Evolutionary conservation across 306 rosid genomes (phyloP), one percentile per base, ranked within the genome.

Genomic region (Luffa acutangula): DNA sequence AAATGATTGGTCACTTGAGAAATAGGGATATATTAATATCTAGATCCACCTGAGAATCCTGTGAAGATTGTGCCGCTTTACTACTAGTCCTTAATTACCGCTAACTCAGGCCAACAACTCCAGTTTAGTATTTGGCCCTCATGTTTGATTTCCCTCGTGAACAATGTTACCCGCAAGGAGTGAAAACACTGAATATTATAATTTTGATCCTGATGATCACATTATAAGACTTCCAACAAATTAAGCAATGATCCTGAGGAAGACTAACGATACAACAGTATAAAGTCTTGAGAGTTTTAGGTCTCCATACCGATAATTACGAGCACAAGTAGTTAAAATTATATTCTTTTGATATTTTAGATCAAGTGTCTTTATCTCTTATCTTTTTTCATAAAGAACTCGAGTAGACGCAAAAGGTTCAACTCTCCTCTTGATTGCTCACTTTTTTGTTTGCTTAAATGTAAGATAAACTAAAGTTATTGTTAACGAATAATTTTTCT

Each of bases 401-500:
- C 5, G 15, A 46, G 17, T 20, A 48, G 11, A 25, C 42, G 12
- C 6, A 25, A 3, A 49, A 48, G 41, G 43, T 72, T 48, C 77
- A 72, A 73, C 77, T 21, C 77, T 73, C 17, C 57, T 20, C 57
- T 63, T 14, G 43, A 41, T 62, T 78, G 18, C 69, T 34, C 20
- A 2, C 66, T 34, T 78, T 78, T 4, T 78, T 49, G 53, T 42
- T 63, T 59, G 17, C 20, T 67, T 39, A 46, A 56, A 53, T 67
- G 48, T 12, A 15, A 31, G 64, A 17, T 11, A 20, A 64, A 1
- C 72, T 37, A 21, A 64, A 25, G 67, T 73, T n/a, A 46, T 65
- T 75, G 65, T 59, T 65, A 43, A 46, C 78, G 42, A 76, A 62
- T 42, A 62, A 78, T 51, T 46, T 78, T 64, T 42, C 56, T 12